Conservation (phyloP, 2,329 filamentous ascomycete species). For the Zasmidium citrigriseum region DNA sequence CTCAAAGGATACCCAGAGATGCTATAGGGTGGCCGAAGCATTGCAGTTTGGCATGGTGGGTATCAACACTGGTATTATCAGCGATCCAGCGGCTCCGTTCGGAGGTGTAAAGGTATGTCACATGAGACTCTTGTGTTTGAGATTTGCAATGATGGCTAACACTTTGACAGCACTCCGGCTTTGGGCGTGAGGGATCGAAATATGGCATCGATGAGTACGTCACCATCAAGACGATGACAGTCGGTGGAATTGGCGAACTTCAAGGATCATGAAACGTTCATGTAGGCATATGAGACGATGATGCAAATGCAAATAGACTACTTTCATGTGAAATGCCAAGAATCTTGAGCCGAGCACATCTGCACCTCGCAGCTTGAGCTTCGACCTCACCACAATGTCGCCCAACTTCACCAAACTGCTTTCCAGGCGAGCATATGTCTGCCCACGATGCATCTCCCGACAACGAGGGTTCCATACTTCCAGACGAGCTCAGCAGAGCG, state of each 20-base stretch:
- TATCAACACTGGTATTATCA: constrained; percentile 54
- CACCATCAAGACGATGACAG: constrained; percentile 49
- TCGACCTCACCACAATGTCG: background rate
- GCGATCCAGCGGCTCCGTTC: constrained; percentile 49
- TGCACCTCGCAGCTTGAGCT: background rate
- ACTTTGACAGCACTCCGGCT: constrained; percentile 52
- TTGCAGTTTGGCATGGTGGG: constrained; percentile 87
- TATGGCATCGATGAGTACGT: constrained; percentile 54
- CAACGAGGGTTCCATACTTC: background rate
- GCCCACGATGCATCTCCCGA: constrained; percentile 5
- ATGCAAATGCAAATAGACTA: background rate
- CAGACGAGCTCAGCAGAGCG: constrained; percentile 9
- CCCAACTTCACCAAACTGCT: background rate
- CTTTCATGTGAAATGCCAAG: background rate
- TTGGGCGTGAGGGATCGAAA: constrained; percentile 53
- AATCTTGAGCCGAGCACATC: background rate
- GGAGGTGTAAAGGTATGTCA: constrained; percentile 52
- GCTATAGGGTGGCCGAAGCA: constrained; percentile 63
- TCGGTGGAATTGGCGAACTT: constrained; percentile 64
- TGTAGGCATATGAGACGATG: background rate
- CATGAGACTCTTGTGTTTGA: no score
- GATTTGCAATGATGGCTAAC: no score
- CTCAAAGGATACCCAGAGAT: constrained; percentile 61
- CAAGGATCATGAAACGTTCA: constrained; percentile 37
- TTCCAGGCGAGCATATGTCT: constrained; percentile 4